A percentile compares a stretch with the other conserved stretches of the same genome.
These are phyloP conservation scores for Boletus tylopilopsis DNA, from an alignment of 768 basidiomycete species.

Conservation along the genomic window DNA sequence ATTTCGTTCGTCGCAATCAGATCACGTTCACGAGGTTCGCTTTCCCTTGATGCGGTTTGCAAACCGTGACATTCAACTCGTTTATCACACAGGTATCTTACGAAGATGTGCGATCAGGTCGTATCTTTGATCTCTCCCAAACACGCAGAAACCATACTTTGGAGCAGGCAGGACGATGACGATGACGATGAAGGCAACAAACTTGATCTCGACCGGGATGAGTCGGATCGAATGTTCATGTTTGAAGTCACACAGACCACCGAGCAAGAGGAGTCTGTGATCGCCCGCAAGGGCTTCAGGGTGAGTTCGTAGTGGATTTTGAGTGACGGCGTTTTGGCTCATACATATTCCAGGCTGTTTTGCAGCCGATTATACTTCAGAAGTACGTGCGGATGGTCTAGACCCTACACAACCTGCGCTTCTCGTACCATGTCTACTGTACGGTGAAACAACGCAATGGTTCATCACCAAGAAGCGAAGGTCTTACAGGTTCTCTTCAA, in stretches of 20 bases:
- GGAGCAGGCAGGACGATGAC: slow-evolving; percentile 35
- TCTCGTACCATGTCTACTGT: slow-evolving; percentile 31
- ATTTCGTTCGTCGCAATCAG: slow-evolving; percentile 48
- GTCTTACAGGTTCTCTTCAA: background rate
- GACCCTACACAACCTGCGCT: slow-evolving; percentile 1
- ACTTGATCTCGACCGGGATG: slow-evolving; percentile 31
- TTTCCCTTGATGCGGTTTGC: slow-evolving; percentile 42
- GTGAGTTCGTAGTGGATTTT: slow-evolving; percentile 25
- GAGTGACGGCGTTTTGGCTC: background rate
- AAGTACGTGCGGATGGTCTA: slow-evolving; percentile 3
- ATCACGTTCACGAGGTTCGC: slow-evolving; percentile 59
- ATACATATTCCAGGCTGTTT: slow-evolving; percentile 6
- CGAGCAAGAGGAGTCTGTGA: slow-evolving; percentile 50
- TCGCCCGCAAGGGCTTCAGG: slow-evolving; percentile 41
- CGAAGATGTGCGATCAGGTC: slow-evolving; percentile 56
- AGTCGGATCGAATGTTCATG: slow-evolving; percentile 46
- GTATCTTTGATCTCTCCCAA: slow-evolving; percentile 47
- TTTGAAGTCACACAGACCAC: slow-evolving; percentile 56
- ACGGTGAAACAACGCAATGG: slow-evolving; percentile 40
- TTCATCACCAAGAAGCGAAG: slow-evolving; percentile 30
- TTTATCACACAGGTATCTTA: slow-evolving; percentile 10
- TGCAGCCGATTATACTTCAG: slow-evolving; percentile 11
- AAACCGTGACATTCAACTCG: slow-evolving; percentile 4
- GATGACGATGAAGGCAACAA: slow-evolving; percentile 14
- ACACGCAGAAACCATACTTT: slow-evolving; percentile 44